Evolutionary conservation across 176 grass and related monocot genomes (phyloP).

Genomic region (Miscanthus lutarioriparius): DNA sequence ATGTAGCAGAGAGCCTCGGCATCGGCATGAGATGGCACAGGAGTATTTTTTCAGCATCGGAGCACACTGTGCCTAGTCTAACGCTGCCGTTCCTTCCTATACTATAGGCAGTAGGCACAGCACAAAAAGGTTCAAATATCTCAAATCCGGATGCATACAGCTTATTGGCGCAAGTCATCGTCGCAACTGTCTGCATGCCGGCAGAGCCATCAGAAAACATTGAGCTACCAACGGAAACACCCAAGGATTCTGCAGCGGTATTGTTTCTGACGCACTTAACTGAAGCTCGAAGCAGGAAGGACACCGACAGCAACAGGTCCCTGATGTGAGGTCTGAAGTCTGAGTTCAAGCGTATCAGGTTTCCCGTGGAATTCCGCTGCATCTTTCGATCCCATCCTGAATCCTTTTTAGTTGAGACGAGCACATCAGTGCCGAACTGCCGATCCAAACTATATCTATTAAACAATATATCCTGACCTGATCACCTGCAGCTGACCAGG

Average conservation of each 20-base stretch:
- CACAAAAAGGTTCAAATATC: too few relatives aligned
- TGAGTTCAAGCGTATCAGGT: not conserved
- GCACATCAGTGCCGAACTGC: slow-evolving; percentile 3
- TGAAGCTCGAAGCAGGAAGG: not conserved
- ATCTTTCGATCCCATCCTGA: not conserved
- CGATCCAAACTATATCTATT: not conserved
- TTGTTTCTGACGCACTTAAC: not conserved
- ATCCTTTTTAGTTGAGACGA: slow-evolving; percentile 28
- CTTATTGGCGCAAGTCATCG: too few relatives aligned
- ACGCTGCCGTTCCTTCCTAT: too few relatives aligned
- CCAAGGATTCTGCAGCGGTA: not conserved
- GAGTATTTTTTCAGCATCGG: too few relatives aligned
- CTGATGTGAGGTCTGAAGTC: not conserved
- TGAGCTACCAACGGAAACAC: not conserved
- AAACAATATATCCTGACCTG: not conserved
- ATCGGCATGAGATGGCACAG: too few relatives aligned
- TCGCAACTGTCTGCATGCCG: too few relatives aligned
- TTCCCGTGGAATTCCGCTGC: not conserved
- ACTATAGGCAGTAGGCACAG: too few relatives aligned
- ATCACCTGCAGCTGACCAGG: not conserved
- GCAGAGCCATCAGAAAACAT: slow-evolving; percentile 21
- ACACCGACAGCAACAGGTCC: not conserved
- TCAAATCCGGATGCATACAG: too few relatives aligned
- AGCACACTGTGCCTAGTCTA: too few relatives aligned
- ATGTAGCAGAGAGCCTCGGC: too few relatives aligned